Evolutionary conservation across 1,139 yeast species (phyloP).

Genomic region (Blastobotrys ciferrii): DNA sequence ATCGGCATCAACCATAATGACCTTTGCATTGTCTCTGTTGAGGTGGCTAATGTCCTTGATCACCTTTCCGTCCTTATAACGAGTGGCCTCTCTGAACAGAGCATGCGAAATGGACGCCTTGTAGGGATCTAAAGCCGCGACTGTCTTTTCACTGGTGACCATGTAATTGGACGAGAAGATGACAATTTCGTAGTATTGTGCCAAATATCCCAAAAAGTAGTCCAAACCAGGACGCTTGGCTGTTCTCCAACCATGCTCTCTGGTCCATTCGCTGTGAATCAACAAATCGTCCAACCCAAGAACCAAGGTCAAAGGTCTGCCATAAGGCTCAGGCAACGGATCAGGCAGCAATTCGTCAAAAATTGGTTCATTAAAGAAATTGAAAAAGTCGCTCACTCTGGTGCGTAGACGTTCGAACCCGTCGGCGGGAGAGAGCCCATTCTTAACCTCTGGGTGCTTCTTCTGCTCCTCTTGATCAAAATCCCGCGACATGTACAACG

Average conservation of each 20-base stretch:
- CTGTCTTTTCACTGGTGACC: slow-evolving; percentile 82
- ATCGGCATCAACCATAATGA: slow-evolving; percentile 75
- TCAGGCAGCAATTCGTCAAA: slow-evolving; percentile 90
- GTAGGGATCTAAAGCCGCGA: slow-evolving; percentile 87
- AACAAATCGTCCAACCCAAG: slow-evolving; percentile 85
- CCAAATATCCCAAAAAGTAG: slow-evolving; percentile 89
- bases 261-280: slow-evolving; percentile 89
- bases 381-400: slow-evolving; percentile 72
- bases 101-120: slow-evolving; percentile 87
- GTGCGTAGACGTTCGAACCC: slow-evolving; percentile 53
- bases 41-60: slow-evolving; percentile 76
- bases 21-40: slow-evolving; percentile 86
- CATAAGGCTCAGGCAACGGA: slow-evolving; percentile 87
- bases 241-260: slow-evolving; percentile 95
- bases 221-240: slow-evolving; percentile 99
- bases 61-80: slow-evolving; percentile 79
- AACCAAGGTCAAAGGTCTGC: slow-evolving; percentile 88
- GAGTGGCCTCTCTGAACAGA: slow-evolving; percentile 85
- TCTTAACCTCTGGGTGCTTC: slow-evolving; percentile 51
- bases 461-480: slow-evolving; percentile 74
- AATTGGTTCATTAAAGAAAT: slow-evolving; percentile 89
- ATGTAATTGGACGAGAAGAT: slow-evolving; percentile 81
- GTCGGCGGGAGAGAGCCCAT: slow-evolving; percentile 67
- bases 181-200: slow-evolving; percentile 94
- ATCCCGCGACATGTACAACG: slow-evolving; percentile 75